phyloP scores from a whole-genome alignment of 2,329 filamentous ascomycete species.

The Tolypocladium nubicola region DNA sequence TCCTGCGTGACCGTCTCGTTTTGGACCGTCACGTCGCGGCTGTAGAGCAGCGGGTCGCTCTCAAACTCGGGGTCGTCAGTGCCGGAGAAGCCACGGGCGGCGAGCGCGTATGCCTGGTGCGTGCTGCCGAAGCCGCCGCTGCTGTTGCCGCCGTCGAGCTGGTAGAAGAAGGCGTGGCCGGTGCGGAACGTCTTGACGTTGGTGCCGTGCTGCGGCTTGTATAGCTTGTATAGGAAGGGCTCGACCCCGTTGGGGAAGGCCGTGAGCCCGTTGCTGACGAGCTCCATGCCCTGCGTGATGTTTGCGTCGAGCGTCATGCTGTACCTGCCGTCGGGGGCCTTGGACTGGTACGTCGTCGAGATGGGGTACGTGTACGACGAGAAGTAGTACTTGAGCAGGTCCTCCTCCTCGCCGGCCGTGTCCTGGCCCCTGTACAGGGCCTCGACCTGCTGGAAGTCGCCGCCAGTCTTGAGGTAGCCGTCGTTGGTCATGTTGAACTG shows the following conservation, averaged over 20 bases:
- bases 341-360: not conserved
- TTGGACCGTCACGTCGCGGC: slow-evolving; percentile 40
- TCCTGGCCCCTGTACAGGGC: slow-evolving; percentile 9
- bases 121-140: slow-evolving; percentile 44
- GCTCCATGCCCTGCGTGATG: slow-evolving; percentile 27
- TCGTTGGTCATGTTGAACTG: slow-evolving; percentile 39
- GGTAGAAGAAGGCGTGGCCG: slow-evolving; percentile 46
- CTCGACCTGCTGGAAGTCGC: slow-evolving; percentile 26
- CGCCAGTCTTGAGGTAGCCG: slow-evolving; percentile 32
- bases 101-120: slow-evolving; percentile 45
- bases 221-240: slow-evolving; percentile 31
- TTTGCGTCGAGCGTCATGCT: slow-evolving; percentile 18
- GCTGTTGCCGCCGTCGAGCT: slow-evolving; percentile 30
- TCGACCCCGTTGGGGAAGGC: slow-evolving; percentile 51
- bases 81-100: slow-evolving; percentile 16
- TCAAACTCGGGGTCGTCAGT: slow-evolving; percentile 9
- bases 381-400: not conserved
- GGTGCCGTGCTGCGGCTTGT: slow-evolving; percentile 10
- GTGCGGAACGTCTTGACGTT: slow-evolving; percentile 41
- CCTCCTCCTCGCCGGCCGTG: not conserved
- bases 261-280: slow-evolving; percentile 25
- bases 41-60: slow-evolving; percentile 38
- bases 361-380: slow-evolving; percentile 8
- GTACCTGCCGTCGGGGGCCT: slow-evolving; percentile 1
- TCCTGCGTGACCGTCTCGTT: slow-evolving; percentile 44